phyloP scores from a whole-genome alignment of 2,329 filamentous ascomycete species.

The Aspergillus clavatus region DNA sequence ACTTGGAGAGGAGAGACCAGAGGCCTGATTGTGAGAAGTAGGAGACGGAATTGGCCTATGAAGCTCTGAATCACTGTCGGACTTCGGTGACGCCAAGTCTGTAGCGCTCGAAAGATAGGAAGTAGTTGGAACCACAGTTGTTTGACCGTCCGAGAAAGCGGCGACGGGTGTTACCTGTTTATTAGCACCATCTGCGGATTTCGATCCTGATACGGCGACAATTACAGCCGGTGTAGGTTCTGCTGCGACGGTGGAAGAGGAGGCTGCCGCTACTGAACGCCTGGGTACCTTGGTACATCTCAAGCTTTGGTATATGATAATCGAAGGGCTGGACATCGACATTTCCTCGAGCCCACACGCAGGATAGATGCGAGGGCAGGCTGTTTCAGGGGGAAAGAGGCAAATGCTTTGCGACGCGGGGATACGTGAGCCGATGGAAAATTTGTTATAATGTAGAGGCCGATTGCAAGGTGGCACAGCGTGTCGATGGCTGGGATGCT shows the following conservation, averaged over 20 bases:
- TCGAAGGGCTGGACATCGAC: slow-evolving; percentile 23
- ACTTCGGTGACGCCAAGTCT: too few relatives aligned
- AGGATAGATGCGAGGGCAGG: slow-evolving; percentile 2
- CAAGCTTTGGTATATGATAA: slow-evolving; percentile 20
- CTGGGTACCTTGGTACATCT: slow-evolving; percentile 23
- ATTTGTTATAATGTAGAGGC: neutral
- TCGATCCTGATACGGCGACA: neutral
- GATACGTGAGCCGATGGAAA: neutral
- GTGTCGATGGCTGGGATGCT: neutral
- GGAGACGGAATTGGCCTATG: slow-evolving; percentile 1
- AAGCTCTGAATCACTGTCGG: neutral
- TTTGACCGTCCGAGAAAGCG: neutral
- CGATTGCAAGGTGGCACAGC: neutral
- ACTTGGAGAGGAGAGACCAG: neutral
- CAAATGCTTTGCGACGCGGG: too few relatives aligned
- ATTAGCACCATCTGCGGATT: too few relatives aligned
- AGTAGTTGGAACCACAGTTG: neutral
- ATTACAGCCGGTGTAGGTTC: slow-evolving; percentile 4
- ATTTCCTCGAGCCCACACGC: slow-evolving; percentile 22
- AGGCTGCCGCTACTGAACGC: slow-evolving; percentile 5
- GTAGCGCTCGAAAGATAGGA: neutral
- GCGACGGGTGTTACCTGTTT: too few relatives aligned
- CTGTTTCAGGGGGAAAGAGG: too few relatives aligned
- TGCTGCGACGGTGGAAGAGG: neutral
- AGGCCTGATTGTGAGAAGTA: neutral